Evolutionary conservation across 768 basidiomycete species (phyloP).

Genomic region (Rhodosporidiobolus sp.): DNA sequence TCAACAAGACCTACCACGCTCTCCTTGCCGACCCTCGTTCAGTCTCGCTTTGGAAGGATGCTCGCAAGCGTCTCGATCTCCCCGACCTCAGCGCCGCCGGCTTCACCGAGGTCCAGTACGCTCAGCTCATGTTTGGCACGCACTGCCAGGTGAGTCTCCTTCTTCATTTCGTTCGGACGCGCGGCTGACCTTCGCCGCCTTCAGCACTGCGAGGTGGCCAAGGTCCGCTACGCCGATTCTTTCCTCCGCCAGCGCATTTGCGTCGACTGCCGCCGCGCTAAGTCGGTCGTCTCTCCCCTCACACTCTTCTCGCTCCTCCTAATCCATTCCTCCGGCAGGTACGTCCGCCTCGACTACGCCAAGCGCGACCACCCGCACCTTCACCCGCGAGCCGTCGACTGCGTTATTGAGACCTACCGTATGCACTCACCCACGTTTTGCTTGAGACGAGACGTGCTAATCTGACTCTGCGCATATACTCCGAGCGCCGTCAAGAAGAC

Average conservation of each 20-base stretch:
- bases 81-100: background rate
- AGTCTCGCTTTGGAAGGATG: conserved; percentile 6
- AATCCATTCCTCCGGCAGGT: background rate
- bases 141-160: background rate
- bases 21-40: background rate
- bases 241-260: conserved; percentile 1
- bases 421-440: background rate
- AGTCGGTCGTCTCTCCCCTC: background rate
- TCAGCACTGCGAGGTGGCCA: background rate
- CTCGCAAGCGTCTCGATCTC: conserved; percentile 10
- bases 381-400: background rate
- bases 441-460: background rate
- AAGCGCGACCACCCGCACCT: background rate
- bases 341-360: background rate
- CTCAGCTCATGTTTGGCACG: conserved; percentile 29
- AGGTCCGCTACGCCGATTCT: background rate
- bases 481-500: background rate
- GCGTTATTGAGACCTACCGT: background rate
- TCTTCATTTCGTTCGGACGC: background rate
- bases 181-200: background rate
- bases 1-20: background rate
- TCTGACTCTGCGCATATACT: background rate
- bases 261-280: background rate
- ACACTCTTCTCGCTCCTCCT: background rate
- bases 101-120: background rate